Percentiles rank a stretch among this genome's conserved stretches.
Evolutionary conservation across 805 yeast species (phyloP).

Genomic region (Wickerhamiella lipophila): DNA sequence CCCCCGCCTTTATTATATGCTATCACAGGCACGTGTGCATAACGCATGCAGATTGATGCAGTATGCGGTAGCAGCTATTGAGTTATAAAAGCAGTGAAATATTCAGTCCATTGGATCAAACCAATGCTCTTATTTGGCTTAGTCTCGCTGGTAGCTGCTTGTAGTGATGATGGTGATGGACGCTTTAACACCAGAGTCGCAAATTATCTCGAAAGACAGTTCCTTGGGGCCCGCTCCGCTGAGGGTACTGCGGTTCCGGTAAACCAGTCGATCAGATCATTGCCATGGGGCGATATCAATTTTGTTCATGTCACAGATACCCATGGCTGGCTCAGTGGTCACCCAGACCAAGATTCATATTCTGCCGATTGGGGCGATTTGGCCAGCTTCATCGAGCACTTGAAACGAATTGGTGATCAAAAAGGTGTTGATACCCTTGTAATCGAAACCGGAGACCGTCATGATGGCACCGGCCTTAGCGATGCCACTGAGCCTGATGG

Average conservation of each 20-base stretch:
- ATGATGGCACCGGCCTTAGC: slow-evolving; percentile 84
- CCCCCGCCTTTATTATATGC: neutral
- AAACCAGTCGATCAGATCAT: slow-evolving; percentile 23
- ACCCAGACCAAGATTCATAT: slow-evolving; percentile 37
- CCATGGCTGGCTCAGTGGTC: slow-evolving; percentile 93
- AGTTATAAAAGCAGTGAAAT: neutral
- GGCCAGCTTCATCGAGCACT: slow-evolving; percentile 47
- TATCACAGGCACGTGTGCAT: neutral
- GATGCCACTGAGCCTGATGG: slow-evolving; percentile 75
- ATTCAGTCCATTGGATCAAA: neutral
- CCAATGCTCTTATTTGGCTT: neutral
- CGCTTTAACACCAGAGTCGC: slow-evolving; percentile 13
- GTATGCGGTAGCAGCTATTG: neutral
- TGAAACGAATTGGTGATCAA: slow-evolving; percentile 35
- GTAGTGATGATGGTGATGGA: slow-evolving; percentile 16
- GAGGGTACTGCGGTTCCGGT: slow-evolving; percentile 11
- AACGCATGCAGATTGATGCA: neutral
- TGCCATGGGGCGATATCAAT: slow-evolving; percentile 61
- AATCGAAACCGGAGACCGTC: slow-evolving; percentile 85
- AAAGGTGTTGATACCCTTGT: slow-evolving; percentile 51
- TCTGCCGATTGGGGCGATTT: slow-evolving; percentile 91
- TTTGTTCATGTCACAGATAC: slow-evolving; percentile 93
- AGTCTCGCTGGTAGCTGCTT: neutral
- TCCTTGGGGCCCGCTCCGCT: slow-evolving; percentile 8
- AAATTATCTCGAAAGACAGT: slow-evolving; percentile 7